Percentiles rank a stretch among this genome's conserved stretches.
These are phyloP conservation scores for Phytophthora vignae DNA, from an alignment of 352 stramenopile genomes.

Conservation along the genomic window DNA sequence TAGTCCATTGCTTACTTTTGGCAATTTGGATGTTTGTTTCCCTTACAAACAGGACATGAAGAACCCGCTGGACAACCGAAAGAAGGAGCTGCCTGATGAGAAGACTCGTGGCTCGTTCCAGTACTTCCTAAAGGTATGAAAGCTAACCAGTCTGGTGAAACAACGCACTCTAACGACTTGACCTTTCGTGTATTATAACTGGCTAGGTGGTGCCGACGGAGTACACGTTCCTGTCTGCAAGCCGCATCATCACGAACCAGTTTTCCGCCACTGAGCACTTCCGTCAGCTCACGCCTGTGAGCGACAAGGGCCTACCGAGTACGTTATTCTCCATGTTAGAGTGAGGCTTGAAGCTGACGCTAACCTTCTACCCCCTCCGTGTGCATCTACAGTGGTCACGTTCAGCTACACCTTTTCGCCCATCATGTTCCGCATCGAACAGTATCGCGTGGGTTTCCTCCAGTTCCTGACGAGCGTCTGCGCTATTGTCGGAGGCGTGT, in stretches of 20 bases:
- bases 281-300: slow-evolving; percentile 86
- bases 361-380: slow-evolving; percentile 20
- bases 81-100: slow-evolving; percentile 60
- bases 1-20: too few species aligned
- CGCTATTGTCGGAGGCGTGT: slow-evolving; percentile 93
- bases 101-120: slow-evolving; percentile 74
- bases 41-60: slow-evolving; percentile 72
- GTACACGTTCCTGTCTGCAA: slow-evolving; percentile 92
- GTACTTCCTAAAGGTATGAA: slow-evolving; percentile 85
- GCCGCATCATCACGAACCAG: slow-evolving; percentile 95
- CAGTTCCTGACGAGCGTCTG: slow-evolving; percentile 94
- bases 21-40: not conserved
- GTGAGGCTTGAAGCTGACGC: not conserved
- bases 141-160: not conserved
- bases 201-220: slow-evolving; percentile 95
- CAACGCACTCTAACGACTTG: not conserved
- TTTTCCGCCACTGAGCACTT: slow-evolving; percentile 99
- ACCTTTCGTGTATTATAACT: not conserved
- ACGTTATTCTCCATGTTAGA: slow-evolving; percentile 31
- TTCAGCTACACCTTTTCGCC: slow-evolving; percentile 98
- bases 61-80: slow-evolving; percentile 77
- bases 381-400: slow-evolving; percentile 89
- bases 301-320: slow-evolving; percentile 84
- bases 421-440: slow-evolving; percentile 96
- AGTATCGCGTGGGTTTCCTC: slow-evolving; percentile 90